Evolutionary conservation across 2,329 filamentous ascomycete genomes (phyloP).

Genomic region (Dothidotthia symphoricarpi): DNA sequence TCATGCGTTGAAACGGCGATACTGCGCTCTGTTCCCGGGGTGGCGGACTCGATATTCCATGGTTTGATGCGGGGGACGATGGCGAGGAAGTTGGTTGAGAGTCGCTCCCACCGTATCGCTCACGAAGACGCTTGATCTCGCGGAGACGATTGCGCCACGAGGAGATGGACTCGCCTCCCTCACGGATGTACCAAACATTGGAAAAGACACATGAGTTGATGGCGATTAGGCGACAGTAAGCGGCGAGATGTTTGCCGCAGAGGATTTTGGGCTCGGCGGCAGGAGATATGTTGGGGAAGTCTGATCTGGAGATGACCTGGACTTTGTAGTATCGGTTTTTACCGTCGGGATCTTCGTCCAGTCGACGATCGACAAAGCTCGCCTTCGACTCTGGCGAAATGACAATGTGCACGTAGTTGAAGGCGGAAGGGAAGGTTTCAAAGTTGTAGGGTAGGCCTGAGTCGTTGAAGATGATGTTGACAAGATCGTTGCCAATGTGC

Average conservation of each 20-base stretch:
- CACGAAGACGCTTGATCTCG: conserved; percentile 78
- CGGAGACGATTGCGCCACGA: conserved; percentile 85
- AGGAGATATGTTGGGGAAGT: conserved; percentile 88
- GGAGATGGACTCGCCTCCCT: conserved; percentile 78
- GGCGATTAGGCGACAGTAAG: conserved; percentile 82
- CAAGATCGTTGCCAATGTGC: conserved; percentile 95
- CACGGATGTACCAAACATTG: conserved; percentile 77
- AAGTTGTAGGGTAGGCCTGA: conserved; percentile 87
- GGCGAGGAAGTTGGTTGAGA: conserved; percentile 14
- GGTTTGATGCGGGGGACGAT: conserved; percentile 22
- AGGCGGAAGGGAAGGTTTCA: conserved; percentile 88
- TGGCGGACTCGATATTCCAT: conserved; percentile 28
- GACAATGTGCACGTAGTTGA: conserved; percentile 96
- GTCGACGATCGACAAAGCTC: conserved; percentile 63
- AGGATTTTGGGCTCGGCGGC: conserved; percentile 88
- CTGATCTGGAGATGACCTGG: conserved; percentile 81
- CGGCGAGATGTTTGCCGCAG: conserved; percentile 74
- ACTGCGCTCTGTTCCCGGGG: conserved; percentile 29
- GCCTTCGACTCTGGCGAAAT: conserved; percentile 83
- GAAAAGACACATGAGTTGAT: conserved; percentile 94
- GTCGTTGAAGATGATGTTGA: conserved; percentile 98
- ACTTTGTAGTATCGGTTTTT: conserved; percentile 74
- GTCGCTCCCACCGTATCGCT: conserved; percentile 46
- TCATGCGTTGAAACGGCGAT: conserved; percentile 36
- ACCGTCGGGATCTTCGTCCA: conserved; percentile 44